These are phyloP conservation scores for Ceratobasidium sp. DNA, from an alignment of 1,284 basidiomycete genomes.

Conservation along the genomic window DNA sequence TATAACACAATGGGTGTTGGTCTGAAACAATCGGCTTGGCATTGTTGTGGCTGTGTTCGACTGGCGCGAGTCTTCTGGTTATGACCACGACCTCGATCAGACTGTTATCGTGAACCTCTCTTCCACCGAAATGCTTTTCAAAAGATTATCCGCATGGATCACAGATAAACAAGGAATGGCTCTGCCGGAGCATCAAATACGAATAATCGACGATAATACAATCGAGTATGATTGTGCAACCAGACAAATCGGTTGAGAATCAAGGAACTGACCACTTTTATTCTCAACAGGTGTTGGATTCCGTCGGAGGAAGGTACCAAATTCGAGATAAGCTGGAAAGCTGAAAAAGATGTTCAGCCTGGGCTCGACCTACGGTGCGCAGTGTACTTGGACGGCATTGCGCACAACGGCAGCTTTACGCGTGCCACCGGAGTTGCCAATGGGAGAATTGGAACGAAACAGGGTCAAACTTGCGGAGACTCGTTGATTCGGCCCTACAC, in stretches of 20 bases:
- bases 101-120: too few relatives aligned
- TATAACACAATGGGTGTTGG: not conserved
- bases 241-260: too few relatives aligned
- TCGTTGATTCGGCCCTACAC: not conserved
- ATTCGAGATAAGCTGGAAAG: not conserved
- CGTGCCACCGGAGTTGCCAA: too few relatives aligned
- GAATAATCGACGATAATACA: constrained; percentile 11
- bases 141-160: not conserved
- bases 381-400: not conserved
- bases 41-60: not conserved
- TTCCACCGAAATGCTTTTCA: not conserved
- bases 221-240: constrained; percentile 8
- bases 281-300: not conserved
- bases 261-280: not conserved
- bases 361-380: not conserved
- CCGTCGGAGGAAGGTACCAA: not conserved
- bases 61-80: not conserved
- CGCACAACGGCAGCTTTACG: too few relatives aligned
- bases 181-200: constrained; percentile 5
- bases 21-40: too few relatives aligned
- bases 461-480: not conserved
- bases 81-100: too few relatives aligned
- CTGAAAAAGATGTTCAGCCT: not conserved
- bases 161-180: not conserved
- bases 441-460: not conserved